Base-by-base conservation (phyloP, 164 flowering plant genomes). In the Sextonia rubra region DNA sequence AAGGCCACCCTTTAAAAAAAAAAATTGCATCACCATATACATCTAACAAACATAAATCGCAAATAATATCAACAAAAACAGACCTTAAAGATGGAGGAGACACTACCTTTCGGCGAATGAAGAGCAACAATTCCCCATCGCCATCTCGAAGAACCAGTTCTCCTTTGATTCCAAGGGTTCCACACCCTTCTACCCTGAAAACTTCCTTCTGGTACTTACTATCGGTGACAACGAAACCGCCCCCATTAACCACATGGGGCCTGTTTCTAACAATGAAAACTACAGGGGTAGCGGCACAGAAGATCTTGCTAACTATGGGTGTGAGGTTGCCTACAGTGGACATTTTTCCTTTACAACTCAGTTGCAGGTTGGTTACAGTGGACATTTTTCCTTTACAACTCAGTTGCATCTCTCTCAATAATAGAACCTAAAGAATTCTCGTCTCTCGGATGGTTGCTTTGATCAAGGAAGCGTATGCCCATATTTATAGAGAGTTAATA, bases 131-230 rank as follows among this genome's bases (percentile, higher is more conserved):
- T 22, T 80, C 77, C 11, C 86, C 92, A 44, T 85, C 64, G 17
- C 78, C 79, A 75, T 87, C 90, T 72, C 83, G 85, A 1, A 92
- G 73, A 66, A 92, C 62, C 27, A 91, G 24, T 72, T 92, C 85
- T 3, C 87, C 89, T 71, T 84, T 83, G 49, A 67, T 72, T 47
- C 99, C 99, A 27, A 87, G 81, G 44, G 79, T 80, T 37, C 92
- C 96, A 78, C 98, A 92, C 2, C 94, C 99, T 71, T 95, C 98
- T 9, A 85, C 91, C 68, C 76, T 83, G 81, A 95, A 95, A 67
- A 85, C 79, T 67, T 83, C 80, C 73, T 70, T 80, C 62, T 90
- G 97, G 71, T n/a, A n/a, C n/a, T 75, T 76, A 69, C 78, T 73
- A 77, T 91, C 82, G 1, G 89, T 83, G 15, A 92, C 97, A 75